phyloP scores from a whole-genome alignment of 192 early-diverging fungal species.

The Funneliformis mosseae region DNA sequence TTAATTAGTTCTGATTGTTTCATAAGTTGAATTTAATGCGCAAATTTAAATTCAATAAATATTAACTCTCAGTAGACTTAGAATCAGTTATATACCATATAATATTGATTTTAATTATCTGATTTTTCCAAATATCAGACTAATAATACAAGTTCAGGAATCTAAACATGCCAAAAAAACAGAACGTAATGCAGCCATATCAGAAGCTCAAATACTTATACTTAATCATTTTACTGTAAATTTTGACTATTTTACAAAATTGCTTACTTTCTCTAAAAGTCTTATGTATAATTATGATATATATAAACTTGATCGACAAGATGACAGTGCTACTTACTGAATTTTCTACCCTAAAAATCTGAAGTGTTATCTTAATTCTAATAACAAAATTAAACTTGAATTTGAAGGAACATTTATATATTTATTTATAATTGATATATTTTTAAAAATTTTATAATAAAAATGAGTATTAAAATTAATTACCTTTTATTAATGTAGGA shows the following conservation, averaged over 20 bases:
- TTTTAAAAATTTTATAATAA: background rate
- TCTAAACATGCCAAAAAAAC: too few species aligned
- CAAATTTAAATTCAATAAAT: background rate
- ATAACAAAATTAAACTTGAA: background rate
- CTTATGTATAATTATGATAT: background rate
- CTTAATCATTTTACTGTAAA: background rate
- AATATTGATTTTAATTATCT: background rate
- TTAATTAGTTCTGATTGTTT: too few species aligned
- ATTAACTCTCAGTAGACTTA: background rate
- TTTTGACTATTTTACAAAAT: background rate
- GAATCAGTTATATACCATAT: background rate
- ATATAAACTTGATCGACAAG: slow-evolving; percentile 1
- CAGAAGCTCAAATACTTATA: background rate
- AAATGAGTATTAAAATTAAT: background rate
- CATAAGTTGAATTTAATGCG: too few species aligned
- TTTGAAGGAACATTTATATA: slow-evolving; percentile 1
- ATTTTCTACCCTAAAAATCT: background rate
- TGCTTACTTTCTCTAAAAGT: background rate
- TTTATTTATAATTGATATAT: background rate
- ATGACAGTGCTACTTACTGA: background rate
- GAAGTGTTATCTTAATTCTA: background rate
- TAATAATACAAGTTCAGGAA: too few species aligned
- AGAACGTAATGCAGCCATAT: too few species aligned
- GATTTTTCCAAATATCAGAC: too few species aligned
- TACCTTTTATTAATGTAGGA: background rate